Conservation (phyloP, 192 early-diverging fungal genomes). For the Pilobolus umbonatus region DNA sequence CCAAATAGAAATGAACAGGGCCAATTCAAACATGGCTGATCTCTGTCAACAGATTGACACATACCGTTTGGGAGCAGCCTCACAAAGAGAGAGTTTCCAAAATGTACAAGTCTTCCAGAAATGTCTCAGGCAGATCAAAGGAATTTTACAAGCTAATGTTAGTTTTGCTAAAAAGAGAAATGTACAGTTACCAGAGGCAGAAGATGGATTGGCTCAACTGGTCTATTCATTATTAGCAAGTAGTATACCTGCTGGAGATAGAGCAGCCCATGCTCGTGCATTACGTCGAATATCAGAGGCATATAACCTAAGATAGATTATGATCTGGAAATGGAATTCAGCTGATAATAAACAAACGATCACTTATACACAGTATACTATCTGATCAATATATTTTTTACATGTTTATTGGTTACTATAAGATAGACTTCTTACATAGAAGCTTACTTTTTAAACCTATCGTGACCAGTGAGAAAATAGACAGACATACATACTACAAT, state of each 20-base stretch:
- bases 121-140: constrained; percentile 39
- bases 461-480: too few relatives aligned
- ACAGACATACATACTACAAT: too few relatives aligned
- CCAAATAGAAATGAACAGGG: constrained; percentile 39
- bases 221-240: constrained; percentile 26
- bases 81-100: constrained; percentile 31
- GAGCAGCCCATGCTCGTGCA: constrained; percentile 14
- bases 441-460: too few relatives aligned
- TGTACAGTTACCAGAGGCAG: constrained; percentile 11
- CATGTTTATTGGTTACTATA: too few relatives aligned
- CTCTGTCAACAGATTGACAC: constrained; percentile 37
- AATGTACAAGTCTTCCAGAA: constrained; percentile 36
- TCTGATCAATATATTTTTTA: too few relatives aligned
- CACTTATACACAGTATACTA: too few relatives aligned
- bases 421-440: too few relatives aligned
- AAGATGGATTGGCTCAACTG: constrained; percentile 30
- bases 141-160: constrained; percentile 26
- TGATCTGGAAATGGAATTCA: neutral
- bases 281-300: constrained; percentile 34
- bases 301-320: constrained; percentile 30
- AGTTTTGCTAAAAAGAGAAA: constrained; percentile 28
- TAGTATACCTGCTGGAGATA: constrained; percentile 2
- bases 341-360: too few relatives aligned
- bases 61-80: constrained; percentile 26
- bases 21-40: constrained; percentile 37